A percentile compares a stretch with the other conserved stretches of the same genome.
These are phyloP conservation scores for Candida frijolesensis DNA, from an alignment of 1,139 yeast species.

Conservation along the genomic window DNA sequence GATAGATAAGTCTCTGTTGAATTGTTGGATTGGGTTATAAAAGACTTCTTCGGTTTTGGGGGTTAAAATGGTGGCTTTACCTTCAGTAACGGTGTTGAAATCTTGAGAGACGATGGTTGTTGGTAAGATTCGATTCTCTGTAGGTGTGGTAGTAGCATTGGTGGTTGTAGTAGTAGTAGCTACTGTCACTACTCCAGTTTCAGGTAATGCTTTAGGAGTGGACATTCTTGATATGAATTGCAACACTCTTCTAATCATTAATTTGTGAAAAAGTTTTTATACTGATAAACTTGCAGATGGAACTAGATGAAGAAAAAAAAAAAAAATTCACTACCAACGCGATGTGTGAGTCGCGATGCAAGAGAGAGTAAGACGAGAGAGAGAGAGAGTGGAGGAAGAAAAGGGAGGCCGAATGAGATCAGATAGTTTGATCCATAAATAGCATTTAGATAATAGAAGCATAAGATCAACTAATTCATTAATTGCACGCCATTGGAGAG, in stretches of 20 bases:
- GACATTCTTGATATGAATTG: constrained; percentile 3
- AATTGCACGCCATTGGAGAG: too few species aligned
- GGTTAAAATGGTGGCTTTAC: constrained; percentile 75
- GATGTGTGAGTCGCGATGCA: not conserved
- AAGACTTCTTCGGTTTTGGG: constrained; percentile 83
- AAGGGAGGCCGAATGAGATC: too few species aligned
- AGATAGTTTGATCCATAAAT: too few species aligned
- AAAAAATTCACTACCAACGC: not conserved
- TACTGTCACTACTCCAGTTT: constrained; percentile 1
- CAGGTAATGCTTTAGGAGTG: not conserved
- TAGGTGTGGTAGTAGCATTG: not conserved
- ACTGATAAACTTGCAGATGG: too few species aligned
- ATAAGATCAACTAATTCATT: too few species aligned
- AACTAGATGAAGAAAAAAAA: not conserved
- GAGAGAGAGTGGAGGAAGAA: not conserved
- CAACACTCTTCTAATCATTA: constrained; percentile 10
- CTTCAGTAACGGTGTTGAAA: constrained; percentile 64
- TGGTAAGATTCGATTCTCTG: not conserved
- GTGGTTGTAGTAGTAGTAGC: not conserved
- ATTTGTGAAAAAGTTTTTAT: not conserved
- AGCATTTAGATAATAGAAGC: too few species aligned
- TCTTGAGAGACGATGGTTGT: constrained; percentile 1
- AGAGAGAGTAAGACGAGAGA: not conserved
- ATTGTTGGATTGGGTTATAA: constrained; percentile 95
- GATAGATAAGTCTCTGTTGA: constrained; percentile 88